Evolutionary conservation across 73 alveolate genomes (phyloP), one percentile per base, ranked within the genome.

Genomic region (Uronychia setigera): DNA sequence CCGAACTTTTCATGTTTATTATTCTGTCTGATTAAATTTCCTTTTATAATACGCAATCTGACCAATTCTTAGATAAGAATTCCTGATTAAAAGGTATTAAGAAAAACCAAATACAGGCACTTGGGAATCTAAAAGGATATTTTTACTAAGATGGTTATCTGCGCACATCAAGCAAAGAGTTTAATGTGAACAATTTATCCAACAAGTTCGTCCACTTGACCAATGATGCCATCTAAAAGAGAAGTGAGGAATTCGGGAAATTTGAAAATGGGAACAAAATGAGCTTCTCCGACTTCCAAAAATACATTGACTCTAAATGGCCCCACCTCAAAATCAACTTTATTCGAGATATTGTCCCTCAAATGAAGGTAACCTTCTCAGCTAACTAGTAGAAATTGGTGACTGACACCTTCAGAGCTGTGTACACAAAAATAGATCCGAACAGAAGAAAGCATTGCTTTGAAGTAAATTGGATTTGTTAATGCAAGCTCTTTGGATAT

Each of bases 181-280:
- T 89, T 78, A 86, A 74, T 80, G 76, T 88, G 29, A 74, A 94
- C 67, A 91, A 92, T 59, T 58, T 88, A 59, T 74, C 81, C 78
- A 92, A 94, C 32, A 85, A 79, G 60, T 85, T 29, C 77, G 76
- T 94, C 33, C 98, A 94, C 85, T 88, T 94, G 86, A 94, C 98
- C 19, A 94, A 94, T 92, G 94, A 94, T 82, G 91, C 96, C 1
- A 93, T 94, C 28, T 92, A 94, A 86, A 94, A 94, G 88, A 87
- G 86, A 82, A 57, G 92, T 76, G 89, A 94, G 77, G 93, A 94
- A 79, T 94, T 87, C 82, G 93, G 94, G 26, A 94, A 94, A 85
- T 92, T 88, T 88, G 98, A 94, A 81, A 77, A 88, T 29, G 98
- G 96, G 27, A 94, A 94, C 82, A 95, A 94, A 84, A 84, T 94